phyloP scores from a whole-genome alignment of 495 filamentous ascomycete species.

The Aspergillus baeticus region DNA sequence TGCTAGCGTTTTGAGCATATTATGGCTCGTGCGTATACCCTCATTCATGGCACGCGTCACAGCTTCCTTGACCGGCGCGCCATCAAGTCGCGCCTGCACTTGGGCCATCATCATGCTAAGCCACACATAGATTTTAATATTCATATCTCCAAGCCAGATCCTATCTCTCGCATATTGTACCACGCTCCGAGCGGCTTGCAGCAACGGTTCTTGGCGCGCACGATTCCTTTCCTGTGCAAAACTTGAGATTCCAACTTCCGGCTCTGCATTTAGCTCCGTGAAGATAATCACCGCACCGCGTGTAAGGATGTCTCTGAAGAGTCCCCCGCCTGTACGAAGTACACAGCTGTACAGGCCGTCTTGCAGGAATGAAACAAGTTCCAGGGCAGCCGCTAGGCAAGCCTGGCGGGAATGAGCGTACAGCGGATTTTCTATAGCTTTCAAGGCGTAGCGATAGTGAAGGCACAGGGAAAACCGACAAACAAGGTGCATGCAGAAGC shows the following conservation, averaged over 20 bases:
- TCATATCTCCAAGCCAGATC: constrained; percentile 48
- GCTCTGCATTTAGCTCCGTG: constrained; percentile 37
- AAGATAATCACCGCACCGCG: constrained; percentile 32
- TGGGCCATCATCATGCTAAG: constrained; percentile 44
- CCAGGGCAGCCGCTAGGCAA: constrained; percentile 40
- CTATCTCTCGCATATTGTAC: constrained; percentile 35
- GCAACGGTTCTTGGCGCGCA: constrained; percentile 29
- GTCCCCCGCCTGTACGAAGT: constrained; percentile 41
- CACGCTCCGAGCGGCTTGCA: constrained; percentile 32
- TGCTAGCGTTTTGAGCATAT: constrained; percentile 19
- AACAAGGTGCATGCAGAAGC: constrained; percentile 35
- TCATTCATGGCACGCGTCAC: constrained; percentile 25
- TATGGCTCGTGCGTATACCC: constrained; percentile 27
- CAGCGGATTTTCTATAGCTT: constrained; percentile 41
- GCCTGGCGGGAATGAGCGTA: constrained; percentile 50
- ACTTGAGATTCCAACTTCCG: constrained; percentile 19
- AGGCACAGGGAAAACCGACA: constrained; percentile 48
- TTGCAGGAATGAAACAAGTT: constrained; percentile 40
- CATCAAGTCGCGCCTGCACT: constrained; percentile 32
- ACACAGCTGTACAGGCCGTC: constrained; percentile 40
- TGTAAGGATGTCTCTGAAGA: constrained; percentile 47
- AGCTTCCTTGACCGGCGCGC: constrained; percentile 17
- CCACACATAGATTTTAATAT: constrained; percentile 48
- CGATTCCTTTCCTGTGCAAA: constrained; percentile 26
- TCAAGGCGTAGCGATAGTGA: constrained; percentile 45